These are phyloP conservation scores for Colletotrichum horii DNA, from an alignment of 2,329 filamentous ascomycete genomes.

Conservation along the genomic window DNA sequence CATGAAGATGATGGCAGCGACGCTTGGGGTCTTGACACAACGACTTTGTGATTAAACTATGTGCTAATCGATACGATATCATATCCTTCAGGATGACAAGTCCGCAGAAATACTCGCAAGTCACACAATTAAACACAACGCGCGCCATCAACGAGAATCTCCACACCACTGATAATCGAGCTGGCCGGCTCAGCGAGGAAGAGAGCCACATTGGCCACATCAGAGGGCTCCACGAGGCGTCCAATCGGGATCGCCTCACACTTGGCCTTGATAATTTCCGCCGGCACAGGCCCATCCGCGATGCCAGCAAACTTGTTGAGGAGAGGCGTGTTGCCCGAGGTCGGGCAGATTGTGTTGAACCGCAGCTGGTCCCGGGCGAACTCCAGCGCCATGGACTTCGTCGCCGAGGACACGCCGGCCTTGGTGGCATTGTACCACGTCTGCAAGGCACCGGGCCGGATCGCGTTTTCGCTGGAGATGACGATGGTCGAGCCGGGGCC, in stretches of 20 bases:
- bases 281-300: background rate
- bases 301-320: background rate
- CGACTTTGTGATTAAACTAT: background rate
- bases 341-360: slow-evolving; percentile 11
- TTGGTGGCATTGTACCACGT: slow-evolving; percentile 18
- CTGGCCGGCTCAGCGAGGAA: background rate
- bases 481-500: slow-evolving; percentile 1
- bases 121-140: background rate
- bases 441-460: background rate
- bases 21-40: background rate
- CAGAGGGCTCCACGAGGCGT: background rate
- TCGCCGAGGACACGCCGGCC: background rate
- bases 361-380: slow-evolving; percentile 2
- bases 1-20: rapidly evolving
- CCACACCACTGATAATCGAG: background rate
- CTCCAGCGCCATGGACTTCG: slow-evolving; percentile 17
- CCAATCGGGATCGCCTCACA: background rate
- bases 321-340: slow-evolving; percentile 2
- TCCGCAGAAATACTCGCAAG: background rate
- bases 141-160: background rate
- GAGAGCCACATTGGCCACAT: background rate
- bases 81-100: background rate
- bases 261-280: background rate
- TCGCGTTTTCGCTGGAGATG: slow-evolving; percentile 1
- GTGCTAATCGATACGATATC: background rate